Evolutionary conservation across 2,329 filamentous ascomycete genomes (phyloP).

Genomic region (Aureobasidium musti): DNA sequence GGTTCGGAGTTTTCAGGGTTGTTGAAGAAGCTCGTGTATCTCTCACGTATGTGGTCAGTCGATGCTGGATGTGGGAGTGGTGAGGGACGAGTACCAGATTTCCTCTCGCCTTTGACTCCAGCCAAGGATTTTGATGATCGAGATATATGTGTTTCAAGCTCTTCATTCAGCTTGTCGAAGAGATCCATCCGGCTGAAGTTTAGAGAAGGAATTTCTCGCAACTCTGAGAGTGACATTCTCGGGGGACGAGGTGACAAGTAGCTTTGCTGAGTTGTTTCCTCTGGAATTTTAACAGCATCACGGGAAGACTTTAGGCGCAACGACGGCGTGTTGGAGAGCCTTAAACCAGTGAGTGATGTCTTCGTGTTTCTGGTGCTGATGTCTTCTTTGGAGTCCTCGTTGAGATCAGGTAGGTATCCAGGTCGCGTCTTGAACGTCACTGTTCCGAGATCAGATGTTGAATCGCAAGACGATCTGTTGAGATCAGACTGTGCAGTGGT

Average conservation of each 20-base stretch:
- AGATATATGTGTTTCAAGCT: conserved; percentile 40
- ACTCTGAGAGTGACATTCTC: conserved; percentile 40
- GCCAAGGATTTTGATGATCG: conserved; percentile 46
- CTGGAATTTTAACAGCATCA: not conserved
- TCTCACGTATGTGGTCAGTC: conserved; percentile 46
- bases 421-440: conserved; percentile 32
- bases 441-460: conserved; percentile 36
- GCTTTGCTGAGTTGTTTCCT: conserved; percentile 14
- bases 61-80: conserved; percentile 44
- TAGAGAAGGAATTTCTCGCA: conserved; percentile 49
- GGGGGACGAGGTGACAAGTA: conserved; percentile 16
- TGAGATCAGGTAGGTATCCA: conserved; percentile 48
- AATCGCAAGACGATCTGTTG: conserved; percentile 32
- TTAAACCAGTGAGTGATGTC: conserved; percentile 25
- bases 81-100: conserved; percentile 39
- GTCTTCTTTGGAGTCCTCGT: conserved; percentile 53
- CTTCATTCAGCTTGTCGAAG: conserved; percentile 50
- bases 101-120: conserved; percentile 35
- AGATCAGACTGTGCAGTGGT: conserved; percentile 24
- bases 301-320: conserved; percentile 16
- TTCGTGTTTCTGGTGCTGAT: conserved; percentile 43
- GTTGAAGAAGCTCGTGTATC: conserved; percentile 51
- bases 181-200: conserved; percentile 53
- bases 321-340: conserved; percentile 32
- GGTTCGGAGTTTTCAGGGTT: conserved; percentile 44